These are phyloP conservation scores for Linnemannia exigua DNA, from an alignment of 192 early-diverging fungal species.

Conservation along the genomic window DNA sequence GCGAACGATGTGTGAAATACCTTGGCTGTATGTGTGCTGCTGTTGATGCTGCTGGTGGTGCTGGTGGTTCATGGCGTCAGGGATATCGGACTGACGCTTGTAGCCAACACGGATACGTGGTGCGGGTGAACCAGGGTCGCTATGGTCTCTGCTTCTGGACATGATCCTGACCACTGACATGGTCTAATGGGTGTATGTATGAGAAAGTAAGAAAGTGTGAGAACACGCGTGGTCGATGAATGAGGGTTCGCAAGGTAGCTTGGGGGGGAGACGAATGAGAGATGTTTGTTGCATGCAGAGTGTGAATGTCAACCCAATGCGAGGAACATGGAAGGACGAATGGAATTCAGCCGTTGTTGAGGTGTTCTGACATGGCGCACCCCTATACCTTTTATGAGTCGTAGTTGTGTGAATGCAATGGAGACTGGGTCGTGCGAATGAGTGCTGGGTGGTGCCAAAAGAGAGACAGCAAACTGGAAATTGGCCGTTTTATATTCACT, in stretches of 20 bases:
- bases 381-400: too few relatives aligned
- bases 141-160: background rate
- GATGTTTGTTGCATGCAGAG: too few relatives aligned
- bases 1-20: too few relatives aligned
- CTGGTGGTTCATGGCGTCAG: background rate
- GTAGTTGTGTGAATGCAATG: background rate
- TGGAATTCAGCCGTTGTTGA: too few relatives aligned
- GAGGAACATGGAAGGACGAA: too few relatives aligned
- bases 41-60: background rate
- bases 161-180: conserved; percentile 3
- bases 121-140: conserved; percentile 16
- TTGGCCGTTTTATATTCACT: background rate
- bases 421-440: background rate
- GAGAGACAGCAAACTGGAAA: background rate
- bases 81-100: background rate
- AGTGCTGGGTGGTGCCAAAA: background rate
- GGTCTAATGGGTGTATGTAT: background rate
- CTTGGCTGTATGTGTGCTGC: background rate
- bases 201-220: background rate
- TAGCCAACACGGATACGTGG: conserved; percentile 21
- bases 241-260: background rate
- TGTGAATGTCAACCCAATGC: too few relatives aligned
- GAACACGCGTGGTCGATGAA: background rate
- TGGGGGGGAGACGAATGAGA: background rate
- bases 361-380: too few relatives aligned